These are phyloP conservation scores for Haplographium delicatum DNA, from an alignment of 495 filamentous ascomycete genomes.

Conservation along the genomic window DNA sequence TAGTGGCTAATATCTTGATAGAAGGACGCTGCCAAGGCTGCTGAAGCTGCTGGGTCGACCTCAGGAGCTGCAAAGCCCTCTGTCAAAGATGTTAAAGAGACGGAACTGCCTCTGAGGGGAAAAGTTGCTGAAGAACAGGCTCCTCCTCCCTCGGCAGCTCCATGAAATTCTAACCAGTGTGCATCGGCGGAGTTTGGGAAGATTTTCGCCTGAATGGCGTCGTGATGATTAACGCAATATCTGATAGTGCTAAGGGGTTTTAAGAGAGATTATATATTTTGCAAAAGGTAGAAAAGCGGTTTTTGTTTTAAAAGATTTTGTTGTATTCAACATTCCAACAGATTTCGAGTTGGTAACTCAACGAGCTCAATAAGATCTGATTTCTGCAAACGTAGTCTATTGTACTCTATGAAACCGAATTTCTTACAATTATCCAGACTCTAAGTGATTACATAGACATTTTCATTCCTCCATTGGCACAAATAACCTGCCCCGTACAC, in stretches of 20 bases:
- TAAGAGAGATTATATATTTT: too few species aligned
- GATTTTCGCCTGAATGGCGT: too few species aligned
- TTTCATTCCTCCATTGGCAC: constrained; percentile 81
- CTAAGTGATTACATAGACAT: constrained; percentile 37
- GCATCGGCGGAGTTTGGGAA: constrained; percentile 16
- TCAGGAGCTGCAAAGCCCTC: background rate
- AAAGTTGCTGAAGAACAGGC: constrained; percentile 23
- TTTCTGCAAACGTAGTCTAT: too few species aligned
- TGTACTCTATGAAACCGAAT: too few species aligned
- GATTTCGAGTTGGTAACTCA: background rate
- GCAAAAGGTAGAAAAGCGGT: background rate
- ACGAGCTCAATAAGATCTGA: too few species aligned
- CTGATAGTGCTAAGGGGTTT: background rate
- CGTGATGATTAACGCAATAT: too few species aligned
- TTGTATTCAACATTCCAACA: constrained; percentile 18
- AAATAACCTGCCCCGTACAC: constrained; percentile 82
- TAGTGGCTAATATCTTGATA: background rate
- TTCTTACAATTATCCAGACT: too few species aligned
- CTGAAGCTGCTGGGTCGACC: background rate
- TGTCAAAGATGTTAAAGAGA: constrained; percentile 9
- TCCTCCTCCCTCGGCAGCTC: constrained; percentile 21
- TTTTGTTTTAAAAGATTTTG: constrained; percentile 1
- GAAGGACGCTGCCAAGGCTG: constrained; percentile 16
- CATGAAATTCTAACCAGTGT: constrained; percentile 8
- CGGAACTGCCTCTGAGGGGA: constrained; percentile 18